Evolutionary conservation across 2,329 filamentous ascomycete genomes (phyloP), one percentile per base, ranked within the genome.

Genomic region (Xylariaceae sp.): DNA sequence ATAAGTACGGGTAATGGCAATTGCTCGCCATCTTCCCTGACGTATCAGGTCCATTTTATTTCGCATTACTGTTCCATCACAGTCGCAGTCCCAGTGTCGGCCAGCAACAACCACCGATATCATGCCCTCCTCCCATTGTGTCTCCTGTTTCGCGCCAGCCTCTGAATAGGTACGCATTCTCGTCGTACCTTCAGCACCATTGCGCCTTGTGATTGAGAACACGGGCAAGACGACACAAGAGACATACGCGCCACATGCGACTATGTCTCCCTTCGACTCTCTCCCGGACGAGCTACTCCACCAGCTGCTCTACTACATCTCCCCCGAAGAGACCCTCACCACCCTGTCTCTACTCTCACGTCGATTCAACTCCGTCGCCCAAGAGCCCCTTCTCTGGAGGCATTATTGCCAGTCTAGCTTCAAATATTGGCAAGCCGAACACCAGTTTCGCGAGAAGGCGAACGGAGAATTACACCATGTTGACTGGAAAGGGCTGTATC

Each of bases 271-370:
- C 29, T 55, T 78, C 42, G 60, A 67, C 30, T 52, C 60, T 40
- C 71, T 93, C 28, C 90, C 90, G 31, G 86, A 91, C 64, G 93
- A 98, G 69, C 78, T 97, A 48, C 74, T 97, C 54, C 81, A 88
- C 59, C 76, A 83, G 39, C 85, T 97, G 51, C 74, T 96, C 51
- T 72, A 74, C 48, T 81, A 81, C 57, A 61, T 66, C 59, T 79
- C 64, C 57, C 83, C 74, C 51, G 70, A 71, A 42, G 73, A 83
- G 45, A 72, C 71, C 37, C 61, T 81, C 30, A 39, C 51, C 12
- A 63, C 56, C 42, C 54, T 82, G 29, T 71, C 78, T 47, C 61
- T 64, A 19, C 72, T 85, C 9, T 87, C 78, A 17, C 78, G 70
- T 51, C 79, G 80, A 44, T 75, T 91, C 53, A 69, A 79, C 53